Base-by-base conservation (phyloP, 768 basidiomycete species). In the Psilocybe cubensis region DNA sequence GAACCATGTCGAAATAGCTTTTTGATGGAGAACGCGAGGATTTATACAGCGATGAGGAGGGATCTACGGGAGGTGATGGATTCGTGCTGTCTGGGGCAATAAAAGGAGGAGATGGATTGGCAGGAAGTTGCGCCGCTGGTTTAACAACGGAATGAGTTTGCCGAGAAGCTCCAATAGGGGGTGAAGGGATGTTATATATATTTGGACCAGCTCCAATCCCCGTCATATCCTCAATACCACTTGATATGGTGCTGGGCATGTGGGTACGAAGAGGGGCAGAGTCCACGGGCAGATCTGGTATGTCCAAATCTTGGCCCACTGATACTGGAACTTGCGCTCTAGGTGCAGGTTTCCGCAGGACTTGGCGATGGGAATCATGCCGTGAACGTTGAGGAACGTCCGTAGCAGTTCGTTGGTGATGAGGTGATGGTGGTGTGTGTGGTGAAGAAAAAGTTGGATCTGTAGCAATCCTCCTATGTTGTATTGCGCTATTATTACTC, bases 261-360 rank as follows among this genome's bases (percentile, higher is more conserved):
- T 81, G 70, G 7, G 76, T 74, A 18, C 82, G 79, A 47, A 60
- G 17, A 35, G 52, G 44, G 12, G 48, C 41, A 4, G 48, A 54
- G 12, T 46, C 50, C 17, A 51, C 49, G 25, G 52, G 44, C 44
- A 64, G 63, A 33, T 65, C 59, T 35, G 60, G 58, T 9, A 63
- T 55, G 11, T 70, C 68, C 12, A 66, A 62, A 33, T 82, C 79
- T 29, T 80, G 76, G 45, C 85, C 78, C 49, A 86, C 82, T 10
- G 86, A 86, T 10, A 84, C 76, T 1, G 88, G 86, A 4, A 88
- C 70, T 62, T 87, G 85, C 9, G 83, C 84, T 57, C 83, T 74
- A 0, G 86, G 88, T 21, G 83, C 84, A 20, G 82, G 83, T 65
- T 89, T 90, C 35, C 85, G 83, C 57, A 85, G 72, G 24, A 81